phyloP scores from a whole-genome alignment of 148 eudicot species.

The Rhododendron williamsianum region DNA sequence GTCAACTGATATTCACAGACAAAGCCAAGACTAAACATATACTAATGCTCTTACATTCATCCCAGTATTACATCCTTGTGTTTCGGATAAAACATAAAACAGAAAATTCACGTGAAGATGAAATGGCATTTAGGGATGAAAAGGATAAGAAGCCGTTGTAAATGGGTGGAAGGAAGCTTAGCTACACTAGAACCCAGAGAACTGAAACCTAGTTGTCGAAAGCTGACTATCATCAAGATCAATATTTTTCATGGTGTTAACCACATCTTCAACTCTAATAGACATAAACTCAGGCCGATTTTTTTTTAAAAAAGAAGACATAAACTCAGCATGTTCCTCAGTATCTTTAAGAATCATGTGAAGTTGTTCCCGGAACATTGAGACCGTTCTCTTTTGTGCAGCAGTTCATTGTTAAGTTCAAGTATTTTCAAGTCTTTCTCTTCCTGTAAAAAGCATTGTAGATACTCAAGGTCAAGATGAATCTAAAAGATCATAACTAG shows the following conservation, averaged over 20 bases:
- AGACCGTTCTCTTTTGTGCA: conserved; percentile 11
- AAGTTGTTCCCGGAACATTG: conserved; percentile 4
- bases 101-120: not conserved
- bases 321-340: conserved; percentile 3
- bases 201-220: not conserved
- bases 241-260: conserved; percentile 6
- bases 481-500: not conserved
- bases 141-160: not conserved
- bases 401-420: conserved; percentile 10
- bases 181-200: not conserved
- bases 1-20: too few species aligned
- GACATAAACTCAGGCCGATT: too few species aligned
- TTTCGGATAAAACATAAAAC: too few species aligned
- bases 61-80: too few species aligned
- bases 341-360: not conserved
- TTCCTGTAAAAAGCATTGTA: conserved; percentile 7
- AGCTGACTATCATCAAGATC: not conserved
- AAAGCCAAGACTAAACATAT: too few species aligned
- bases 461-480: not conserved
- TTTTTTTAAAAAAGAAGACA: too few species aligned
- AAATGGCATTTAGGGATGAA: not conserved
- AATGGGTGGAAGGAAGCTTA: not conserved
- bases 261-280: conserved; percentile 12
- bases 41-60: too few species aligned
- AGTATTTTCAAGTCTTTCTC: conserved; percentile 14